These are phyloP conservation scores for Daedalea quercina DNA, from an alignment of 768 basidiomycete genomes.

Conservation along the genomic window DNA sequence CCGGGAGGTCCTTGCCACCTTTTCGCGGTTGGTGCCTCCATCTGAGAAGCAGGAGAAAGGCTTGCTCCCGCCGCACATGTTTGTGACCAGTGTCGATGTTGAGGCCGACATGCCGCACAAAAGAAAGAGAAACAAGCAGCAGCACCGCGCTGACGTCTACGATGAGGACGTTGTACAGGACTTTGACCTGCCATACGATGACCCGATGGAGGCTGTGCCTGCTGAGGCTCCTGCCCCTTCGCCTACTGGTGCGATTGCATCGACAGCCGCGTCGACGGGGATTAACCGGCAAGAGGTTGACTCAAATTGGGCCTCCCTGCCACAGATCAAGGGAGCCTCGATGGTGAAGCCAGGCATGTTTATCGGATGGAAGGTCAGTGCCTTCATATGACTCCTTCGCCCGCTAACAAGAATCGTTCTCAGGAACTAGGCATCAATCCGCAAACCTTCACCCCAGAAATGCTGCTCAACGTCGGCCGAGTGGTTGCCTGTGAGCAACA, in stretches of 20 bases:
- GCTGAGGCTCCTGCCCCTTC: conserved; percentile 3
- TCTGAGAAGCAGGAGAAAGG: conserved; percentile 49
- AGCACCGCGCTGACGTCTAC: not conserved
- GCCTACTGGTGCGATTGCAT: not conserved
- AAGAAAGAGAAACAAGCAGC: conserved; percentile 25
- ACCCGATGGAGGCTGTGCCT: conserved; percentile 16
- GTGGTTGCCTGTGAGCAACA: conserved; percentile 25
- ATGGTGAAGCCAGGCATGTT: conserved; percentile 16
- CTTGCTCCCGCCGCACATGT: conserved; percentile 50
- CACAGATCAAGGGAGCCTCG: conserved; percentile 10
- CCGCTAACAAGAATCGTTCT: not conserved
- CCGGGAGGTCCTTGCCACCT: not conserved
- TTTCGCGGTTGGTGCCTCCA: conserved; percentile 48
- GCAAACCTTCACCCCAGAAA: conserved; percentile 52
- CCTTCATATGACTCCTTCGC: not conserved
- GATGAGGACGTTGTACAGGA: conserved; percentile 3
- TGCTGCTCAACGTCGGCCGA: conserved; percentile 40
- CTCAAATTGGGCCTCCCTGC: conserved; percentile 19
- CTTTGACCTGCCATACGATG: conserved; percentile 30
- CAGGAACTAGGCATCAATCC: conserved; percentile 58
- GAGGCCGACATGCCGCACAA: conserved; percentile 40
- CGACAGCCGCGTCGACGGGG: not conserved
- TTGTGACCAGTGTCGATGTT: conserved; percentile 70
- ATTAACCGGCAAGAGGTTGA: conserved; percentile 19
- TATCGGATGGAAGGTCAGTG: conserved; percentile 28